Base-by-base conservation (phyloP, 441 rosid genomes). In the Rhodomyrtus psidioides region DNA sequence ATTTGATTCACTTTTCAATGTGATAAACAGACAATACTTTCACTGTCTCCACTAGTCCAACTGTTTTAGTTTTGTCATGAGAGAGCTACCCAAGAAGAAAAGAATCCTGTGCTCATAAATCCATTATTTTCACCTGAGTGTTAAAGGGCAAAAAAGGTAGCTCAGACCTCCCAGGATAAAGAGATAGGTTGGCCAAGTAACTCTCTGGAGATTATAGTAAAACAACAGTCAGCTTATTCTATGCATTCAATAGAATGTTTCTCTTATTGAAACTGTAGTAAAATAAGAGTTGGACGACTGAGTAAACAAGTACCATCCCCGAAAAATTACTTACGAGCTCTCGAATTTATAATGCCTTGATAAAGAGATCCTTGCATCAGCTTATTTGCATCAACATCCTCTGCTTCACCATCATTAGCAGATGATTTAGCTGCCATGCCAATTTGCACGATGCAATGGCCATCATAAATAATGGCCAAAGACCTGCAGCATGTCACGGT, bases 131-230 rank as follows among this genome's bases (percentile, higher is more conserved):
- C 49, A 95, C 99, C 95, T 95, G 97, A 46, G 96, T 94, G 87
- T 97, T 95, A 53, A 90, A 88, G 84, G 97, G 99, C 81, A 94
- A 87, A 93, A 96, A 96, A 30, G 97, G 94, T 85, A 95, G 90
- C 94, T 95, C 93, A 24, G 96, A 92, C 89, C 92, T 94, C 83
- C 96, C 97, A 81, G 97, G 96, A 90, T 95, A 96, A 62, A 95
- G 96, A 84, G 97, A 94, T 30, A 97, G 94, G 87, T 93, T 97
- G 51, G 98, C 97, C 88, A 97, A 89, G 93, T 96, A 97, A 90
- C 90, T 96, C 90, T 97, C 98, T 97, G 90, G 88, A 90, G 84
- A 86, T 70, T 83, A 55, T 70, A 82, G 83, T 56, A 84, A 39
- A 70, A 34, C 46, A 65, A 65, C 49, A 21, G 79, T 34, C 79